Evolutionary conservation across 176 grass and related monocot species (phyloP).

Genomic region (Thalia dealbata): DNA sequence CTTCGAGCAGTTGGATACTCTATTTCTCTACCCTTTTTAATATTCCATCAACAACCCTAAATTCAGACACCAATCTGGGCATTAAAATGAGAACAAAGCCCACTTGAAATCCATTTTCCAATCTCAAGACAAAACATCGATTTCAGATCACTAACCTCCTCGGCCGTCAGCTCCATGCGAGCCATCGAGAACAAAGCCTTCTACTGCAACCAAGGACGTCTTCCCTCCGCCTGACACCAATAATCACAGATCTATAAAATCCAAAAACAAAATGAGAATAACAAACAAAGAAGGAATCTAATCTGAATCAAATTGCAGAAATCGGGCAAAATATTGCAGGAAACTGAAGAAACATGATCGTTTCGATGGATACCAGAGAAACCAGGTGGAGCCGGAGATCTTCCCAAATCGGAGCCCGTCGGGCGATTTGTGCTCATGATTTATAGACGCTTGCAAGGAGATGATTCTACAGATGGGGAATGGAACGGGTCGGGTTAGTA

Average conservation of each 20-base stretch:
- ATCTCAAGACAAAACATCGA: background rate
- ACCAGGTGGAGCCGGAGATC: background rate
- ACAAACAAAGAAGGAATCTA: background rate
- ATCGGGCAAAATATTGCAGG: background rate
- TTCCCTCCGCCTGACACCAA: background rate
- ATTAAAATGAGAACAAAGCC: background rate
- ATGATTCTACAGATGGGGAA: background rate
- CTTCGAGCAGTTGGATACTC: background rate
- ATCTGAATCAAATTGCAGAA: background rate
- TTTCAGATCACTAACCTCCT: conserved; percentile 57
- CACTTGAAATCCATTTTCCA: background rate
- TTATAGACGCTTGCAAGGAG: background rate
- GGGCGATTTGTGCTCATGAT: background rate
- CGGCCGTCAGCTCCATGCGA: conserved; percentile 73
- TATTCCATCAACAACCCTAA: background rate
- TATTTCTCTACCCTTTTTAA: background rate
- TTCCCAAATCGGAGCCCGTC: background rate
- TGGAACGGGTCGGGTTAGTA: background rate
- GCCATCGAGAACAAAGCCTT: conserved; percentile 37
- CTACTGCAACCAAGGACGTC: background rate
- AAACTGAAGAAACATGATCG: background rate
- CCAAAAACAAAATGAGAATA: background rate
- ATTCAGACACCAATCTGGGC: background rate
- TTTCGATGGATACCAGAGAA: background rate
- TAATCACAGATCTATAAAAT: background rate